Evolutionary conservation across 1,139 yeast species (phyloP), one percentile per base, ranked within the genome.

Genomic region (Suhomyces maxii): DNA sequence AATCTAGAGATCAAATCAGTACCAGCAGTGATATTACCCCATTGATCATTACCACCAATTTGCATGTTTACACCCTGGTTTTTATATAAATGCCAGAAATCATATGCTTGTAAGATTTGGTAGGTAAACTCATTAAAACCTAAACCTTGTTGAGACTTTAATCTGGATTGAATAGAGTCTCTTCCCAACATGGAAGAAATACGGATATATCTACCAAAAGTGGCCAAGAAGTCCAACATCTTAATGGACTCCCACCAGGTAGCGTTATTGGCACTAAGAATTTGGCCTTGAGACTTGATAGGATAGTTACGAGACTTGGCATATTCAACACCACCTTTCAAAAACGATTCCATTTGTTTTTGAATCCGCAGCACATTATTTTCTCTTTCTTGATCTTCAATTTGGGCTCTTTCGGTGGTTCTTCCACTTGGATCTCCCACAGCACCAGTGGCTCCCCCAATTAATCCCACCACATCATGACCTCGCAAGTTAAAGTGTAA

Each of bases 401-500:
- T 74, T 9, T 68, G 72, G 4, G 69, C 64, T 49, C 99, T 76
- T 59, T 89, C 98, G 0, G 90, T 80, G 1, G 77, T 69, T 56
- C 97, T 76, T 0, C 99, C 99, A 48, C 97, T 89, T 2, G 99
- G 99, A 64, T 93, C 99, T 6, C 99, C 99, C 1, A 93, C 96
- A 12, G 82, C 80, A 3, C 97, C 98, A 0, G 99, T 93, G 8
- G 98, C 99, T n/a, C 98, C 99, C 8, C 99, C 99, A 7, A 93
- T 89, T 11, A 95, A 65, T 0, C 95, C 90, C 9, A 84, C 82
- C 9, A 89, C 82, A 53, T 81, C 80, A 61, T 91, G 96, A 0
- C 99, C 99, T 33, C 95, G 71, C 34, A 91, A 68, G 53, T 82
- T 82, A 63, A 90, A 91, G 63, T 95, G 97, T 40, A 93, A 71